A percentile compares a stretch with the other conserved stretches of the same genome.
Conservation (phyloP, 208 protist species). For the Wallacemonas sp. region DNA sequence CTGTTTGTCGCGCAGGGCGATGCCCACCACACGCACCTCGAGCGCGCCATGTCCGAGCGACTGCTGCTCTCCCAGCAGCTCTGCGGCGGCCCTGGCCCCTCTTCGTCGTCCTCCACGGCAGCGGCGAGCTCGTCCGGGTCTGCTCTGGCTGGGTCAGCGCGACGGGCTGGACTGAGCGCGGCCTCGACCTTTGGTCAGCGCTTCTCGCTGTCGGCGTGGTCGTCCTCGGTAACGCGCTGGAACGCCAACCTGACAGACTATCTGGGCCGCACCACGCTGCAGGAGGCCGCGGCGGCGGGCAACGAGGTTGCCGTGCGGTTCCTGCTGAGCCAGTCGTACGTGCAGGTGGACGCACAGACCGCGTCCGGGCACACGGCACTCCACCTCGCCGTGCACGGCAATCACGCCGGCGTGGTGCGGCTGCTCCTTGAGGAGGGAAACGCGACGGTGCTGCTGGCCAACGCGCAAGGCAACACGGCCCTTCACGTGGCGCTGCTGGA, state of each 20-base stretch:
- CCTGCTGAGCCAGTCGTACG: constrained; percentile 61
- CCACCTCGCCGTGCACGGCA: constrained; percentile 58
- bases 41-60: constrained; percentile 67
- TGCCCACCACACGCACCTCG: constrained; percentile 28
- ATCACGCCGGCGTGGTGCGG: constrained; percentile 41
- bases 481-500: constrained; percentile 62
- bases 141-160: constrained; percentile 11
- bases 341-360: constrained; percentile 52
- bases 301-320: constrained; percentile 55
- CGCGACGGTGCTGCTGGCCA: constrained; percentile 29
- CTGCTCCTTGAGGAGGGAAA: constrained; percentile 49
- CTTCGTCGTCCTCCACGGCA: constrained; percentile 7
- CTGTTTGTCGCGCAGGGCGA: constrained; percentile 68
- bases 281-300: constrained; percentile 62
- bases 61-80: constrained; percentile 57
- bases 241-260: constrained; percentile 78
- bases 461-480: constrained; percentile 42
- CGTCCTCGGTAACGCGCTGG: constrained; percentile 53
- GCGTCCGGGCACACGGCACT: constrained; percentile 61
- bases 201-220: constrained; percentile 32
- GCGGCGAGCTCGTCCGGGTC: constrained; percentile 17
- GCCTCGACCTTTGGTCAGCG: constrained; percentile 27
- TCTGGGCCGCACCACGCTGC: constrained; percentile 74
- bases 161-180: not conserved
- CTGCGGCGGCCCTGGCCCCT: constrained; percentile 20